A percentile compares a stretch with the other conserved stretches of the same genome.
Evolutionary conservation across 257 asterid species (phyloP).

Genomic region (Anisodus tanguticus): DNA sequence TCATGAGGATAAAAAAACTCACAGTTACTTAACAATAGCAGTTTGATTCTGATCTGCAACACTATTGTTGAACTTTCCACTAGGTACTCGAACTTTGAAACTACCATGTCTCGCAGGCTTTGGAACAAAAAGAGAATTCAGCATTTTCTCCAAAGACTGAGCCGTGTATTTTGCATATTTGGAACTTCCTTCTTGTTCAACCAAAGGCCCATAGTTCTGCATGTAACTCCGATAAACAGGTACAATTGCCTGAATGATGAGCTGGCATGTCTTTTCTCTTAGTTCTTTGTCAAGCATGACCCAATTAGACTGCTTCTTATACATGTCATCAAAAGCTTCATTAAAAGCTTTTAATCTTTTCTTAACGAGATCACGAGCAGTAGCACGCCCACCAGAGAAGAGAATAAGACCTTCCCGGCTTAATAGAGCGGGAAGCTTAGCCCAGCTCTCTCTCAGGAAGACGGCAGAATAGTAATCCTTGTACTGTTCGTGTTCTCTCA

Average conservation of each 20-base stretch:
- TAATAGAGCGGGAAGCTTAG: constrained; percentile 68
- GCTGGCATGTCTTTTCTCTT: constrained; percentile 63
- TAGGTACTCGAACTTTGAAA: constrained; percentile 63
- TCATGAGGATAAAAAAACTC: background rate
- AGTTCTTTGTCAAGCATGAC: constrained; percentile 67
- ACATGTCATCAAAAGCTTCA: constrained; percentile 77
- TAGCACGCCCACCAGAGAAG: constrained; percentile 86
- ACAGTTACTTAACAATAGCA: constrained; percentile 31
- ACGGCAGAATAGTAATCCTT: constrained; percentile 52
- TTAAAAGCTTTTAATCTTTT: constrained; percentile 74
- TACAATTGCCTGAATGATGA: constrained; percentile 65
- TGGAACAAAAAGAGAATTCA: constrained; percentile 65
- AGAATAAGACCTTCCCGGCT: constrained; percentile 86
- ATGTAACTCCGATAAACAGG: constrained; percentile 93
- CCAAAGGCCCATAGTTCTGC: constrained; percentile 91
- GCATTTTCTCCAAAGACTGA: constrained; percentile 71
- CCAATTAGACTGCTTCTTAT: constrained; percentile 64
- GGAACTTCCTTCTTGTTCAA: constrained; percentile 74
- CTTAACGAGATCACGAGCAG: constrained; percentile 85
- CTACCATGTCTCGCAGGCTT: constrained; percentile 64
- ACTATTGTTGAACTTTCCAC: constrained; percentile 62
- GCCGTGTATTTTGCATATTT: constrained; percentile 77
- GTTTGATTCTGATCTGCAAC: constrained; percentile 53
- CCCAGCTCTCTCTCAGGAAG: constrained; percentile 84
- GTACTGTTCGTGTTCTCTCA: constrained; percentile 61